Base-by-base conservation (phyloP, 768 basidiomycete species). In the Russula vinacea region DNA sequence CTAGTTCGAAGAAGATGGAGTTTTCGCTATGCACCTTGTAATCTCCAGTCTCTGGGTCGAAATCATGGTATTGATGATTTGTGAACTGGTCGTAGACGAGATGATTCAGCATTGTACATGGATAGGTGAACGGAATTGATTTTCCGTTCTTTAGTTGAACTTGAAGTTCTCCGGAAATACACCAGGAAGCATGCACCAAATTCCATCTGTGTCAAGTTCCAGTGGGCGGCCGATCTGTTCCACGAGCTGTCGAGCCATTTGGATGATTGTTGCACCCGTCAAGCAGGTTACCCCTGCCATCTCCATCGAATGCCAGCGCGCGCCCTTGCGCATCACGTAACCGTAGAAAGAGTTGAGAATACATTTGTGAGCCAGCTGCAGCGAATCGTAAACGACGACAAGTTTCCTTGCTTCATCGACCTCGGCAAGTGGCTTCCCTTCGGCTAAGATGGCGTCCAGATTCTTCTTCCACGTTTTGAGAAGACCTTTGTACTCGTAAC, bases 401-500 rank as follows among this genome's bases (percentile, higher is more conserved):
- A 99, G 94, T 80, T 96, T 97, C 80, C 90, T 98, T 44, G 97
- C 96, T 75, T 99, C 97, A 66, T 95, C 92, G 44, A 97, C 83
- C 71, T 98, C 94, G 8, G 89, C 83, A 32, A 98, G 80, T 3
- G 88, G 84, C 5, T 85, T 82, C 8, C 86, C 86, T 70, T 87
- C 87, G n/a, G 79, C 76, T 14, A 83, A 64, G 35, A 87, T 81
- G 2, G 79, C 80, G 71, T 99, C 97, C 44, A 98, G 82, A 69
- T 92, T 98, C 80, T 97, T 97, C 85, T 98, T 99, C 97, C 96
- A 98, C 10, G 92, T 95, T 78, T 99, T 99, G 77, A 86, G 95
- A 42, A 97, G 80, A 10, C 96, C 96, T 78, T 99, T 99, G 83
- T 99, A 99, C 72, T 97, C 94, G 78, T 99, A 99, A 26, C 97